phyloP scores from a whole-genome alignment of 1,139 yeast genomes.

The Magnusiomyces paraingens region DNA sequence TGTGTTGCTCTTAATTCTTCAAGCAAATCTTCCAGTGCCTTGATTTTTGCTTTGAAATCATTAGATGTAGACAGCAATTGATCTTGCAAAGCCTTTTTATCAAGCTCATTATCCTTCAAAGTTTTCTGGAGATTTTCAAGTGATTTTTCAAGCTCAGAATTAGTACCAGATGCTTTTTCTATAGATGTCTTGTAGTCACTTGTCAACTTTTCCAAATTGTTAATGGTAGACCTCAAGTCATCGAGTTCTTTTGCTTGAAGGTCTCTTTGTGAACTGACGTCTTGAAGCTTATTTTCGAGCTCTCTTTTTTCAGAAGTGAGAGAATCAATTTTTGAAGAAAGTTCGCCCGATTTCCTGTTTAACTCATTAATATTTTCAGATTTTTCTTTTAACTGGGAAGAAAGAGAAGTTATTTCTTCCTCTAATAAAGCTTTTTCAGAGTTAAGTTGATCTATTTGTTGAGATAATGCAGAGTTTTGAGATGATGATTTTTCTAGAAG shows the following conservation, averaged over 20 bases:
- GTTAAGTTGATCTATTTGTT: conserved; percentile 6
- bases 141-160: not conserved
- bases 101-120: conserved; percentile 1
- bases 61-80: conserved; percentile 7
- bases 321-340: not conserved
- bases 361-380: not conserved
- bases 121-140: not conserved
- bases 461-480: conserved; percentile 2
- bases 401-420: conserved; percentile 1
- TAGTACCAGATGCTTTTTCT: not conserved
- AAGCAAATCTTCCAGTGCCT: not conserved
- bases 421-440: conserved; percentile 6
- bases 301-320: conserved; percentile 11
- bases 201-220: conserved; percentile 15
- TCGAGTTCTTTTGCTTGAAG: conserved; percentile 17
- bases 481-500: conserved; percentile 3
- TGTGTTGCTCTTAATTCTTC: not conserved
- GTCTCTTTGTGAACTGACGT: conserved; percentile 13
- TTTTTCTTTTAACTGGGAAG: not conserved
- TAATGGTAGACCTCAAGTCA: conserved; percentile 19
- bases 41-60: conserved; percentile 7
- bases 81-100: conserved; percentile 6
- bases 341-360: not conserved
- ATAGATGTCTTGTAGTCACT: conserved; percentile 1
- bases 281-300: conserved; percentile 13